These are phyloP conservation scores for Smittium mucronatum DNA, from an alignment of 371 early-diverging fungal species.

Conservation along the genomic window DNA sequence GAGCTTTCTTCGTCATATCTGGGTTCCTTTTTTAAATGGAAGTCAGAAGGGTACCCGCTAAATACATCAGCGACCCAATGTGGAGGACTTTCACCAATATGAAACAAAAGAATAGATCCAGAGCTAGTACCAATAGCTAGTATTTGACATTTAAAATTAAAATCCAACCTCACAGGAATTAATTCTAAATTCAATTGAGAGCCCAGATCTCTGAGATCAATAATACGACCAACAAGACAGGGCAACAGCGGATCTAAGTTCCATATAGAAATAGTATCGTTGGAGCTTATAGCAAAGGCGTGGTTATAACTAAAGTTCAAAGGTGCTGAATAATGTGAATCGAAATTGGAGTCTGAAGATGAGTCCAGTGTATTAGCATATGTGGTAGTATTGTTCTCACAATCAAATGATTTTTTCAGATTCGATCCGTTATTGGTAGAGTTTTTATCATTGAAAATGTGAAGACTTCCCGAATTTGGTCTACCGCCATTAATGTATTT, in stretches of 20 bases:
- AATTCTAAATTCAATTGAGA: background rate
- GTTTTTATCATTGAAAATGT: too few relatives aligned
- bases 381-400: too few relatives aligned
- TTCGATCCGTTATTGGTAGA: too few relatives aligned
- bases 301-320: background rate
- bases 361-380: too few relatives aligned
- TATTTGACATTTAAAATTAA: background rate
- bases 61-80: background rate
- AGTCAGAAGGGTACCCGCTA: background rate
- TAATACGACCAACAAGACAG: background rate
- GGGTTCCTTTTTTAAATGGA: background rate
- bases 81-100: constrained; percentile 3
- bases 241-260: background rate
- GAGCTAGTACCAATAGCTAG: constrained; percentile 1
- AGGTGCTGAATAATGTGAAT: background rate
- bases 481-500: background rate
- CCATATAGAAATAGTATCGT: background rate
- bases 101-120: background rate
- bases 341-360: too few relatives aligned
- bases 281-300: background rate
- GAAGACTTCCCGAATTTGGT: background rate
- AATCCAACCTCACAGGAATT: background rate
- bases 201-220: background rate
- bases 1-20: background rate
- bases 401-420: too few relatives aligned